Evolutionary conservation across 2,329 filamentous ascomycete species (phyloP).

Genomic region (Alternaria brassicicola): DNA sequence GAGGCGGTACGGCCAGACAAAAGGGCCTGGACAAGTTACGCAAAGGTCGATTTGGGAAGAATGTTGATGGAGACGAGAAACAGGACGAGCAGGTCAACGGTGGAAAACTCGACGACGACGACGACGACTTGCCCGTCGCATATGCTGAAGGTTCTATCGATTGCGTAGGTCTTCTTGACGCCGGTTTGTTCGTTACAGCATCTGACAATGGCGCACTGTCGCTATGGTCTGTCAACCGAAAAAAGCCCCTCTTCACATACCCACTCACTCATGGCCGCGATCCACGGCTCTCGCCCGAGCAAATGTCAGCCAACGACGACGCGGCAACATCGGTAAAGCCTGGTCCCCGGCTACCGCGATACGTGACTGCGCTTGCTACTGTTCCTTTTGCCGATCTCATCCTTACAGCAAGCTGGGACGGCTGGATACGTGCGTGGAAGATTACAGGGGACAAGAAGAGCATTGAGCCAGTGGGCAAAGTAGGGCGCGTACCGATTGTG

Average conservation of each 20-base stretch:
- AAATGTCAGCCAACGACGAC: slow-evolving; percentile 69
- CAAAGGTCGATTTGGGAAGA: slow-evolving; percentile 44
- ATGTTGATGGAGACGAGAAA: slow-evolving; percentile 50
- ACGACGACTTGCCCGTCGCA: slow-evolving; percentile 46
- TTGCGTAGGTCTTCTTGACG: slow-evolving; percentile 86
- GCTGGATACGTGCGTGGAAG: slow-evolving; percentile 82
- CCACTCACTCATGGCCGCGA: slow-evolving; percentile 86
- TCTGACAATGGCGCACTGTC: slow-evolving; percentile 87
- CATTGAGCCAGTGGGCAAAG: slow-evolving; percentile 72
- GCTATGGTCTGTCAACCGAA: slow-evolving; percentile 90
- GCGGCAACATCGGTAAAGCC: slow-evolving; percentile 59
- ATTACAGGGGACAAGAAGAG: slow-evolving; percentile 76
- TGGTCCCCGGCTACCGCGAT: slow-evolving; percentile 70
- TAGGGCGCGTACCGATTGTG: slow-evolving; percentile 56
- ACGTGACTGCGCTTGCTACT: slow-evolving; percentile 86
- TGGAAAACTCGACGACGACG: slow-evolving; percentile 50
- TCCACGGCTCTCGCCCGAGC: slow-evolving; percentile 67
- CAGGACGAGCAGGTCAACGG: slow-evolving; percentile 50
- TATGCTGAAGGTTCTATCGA: slow-evolving; percentile 86
- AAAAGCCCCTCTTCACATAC: slow-evolving; percentile 86
- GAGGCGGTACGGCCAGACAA: slow-evolving; percentile 64
- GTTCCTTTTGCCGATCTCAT: slow-evolving; percentile 91
- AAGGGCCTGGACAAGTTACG: slow-evolving; percentile 48
- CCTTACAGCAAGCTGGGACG: slow-evolving; percentile 93
- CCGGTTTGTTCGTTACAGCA: slow-evolving; percentile 87